Conservation (phyloP, 371 early-diverging fungal genomes). For the Funneliformis caledonium region DNA sequence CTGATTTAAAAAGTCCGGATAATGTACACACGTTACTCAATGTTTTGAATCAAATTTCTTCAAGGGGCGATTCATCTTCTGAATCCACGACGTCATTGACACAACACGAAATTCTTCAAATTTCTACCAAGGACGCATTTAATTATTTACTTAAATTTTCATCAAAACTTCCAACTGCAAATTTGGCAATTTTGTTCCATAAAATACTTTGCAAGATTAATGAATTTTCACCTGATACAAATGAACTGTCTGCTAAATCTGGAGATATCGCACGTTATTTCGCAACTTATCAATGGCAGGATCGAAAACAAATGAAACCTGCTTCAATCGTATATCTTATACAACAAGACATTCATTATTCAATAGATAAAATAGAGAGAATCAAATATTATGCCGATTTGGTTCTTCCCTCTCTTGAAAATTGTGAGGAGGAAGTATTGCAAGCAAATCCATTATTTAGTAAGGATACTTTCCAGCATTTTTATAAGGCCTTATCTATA, state of each 20-base stretch:
- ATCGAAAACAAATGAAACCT: conserved; percentile 42
- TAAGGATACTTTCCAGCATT: conserved; percentile 53
- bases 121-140: conserved; percentile 46
- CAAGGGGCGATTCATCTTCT: conserved; percentile 38
- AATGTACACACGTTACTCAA: conserved; percentile 46
- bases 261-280: conserved; percentile 30
- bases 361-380: conserved; percentile 49
- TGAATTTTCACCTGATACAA: conserved; percentile 19
- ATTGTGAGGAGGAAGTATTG: conserved; percentile 47
- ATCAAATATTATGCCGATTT: conserved; percentile 53
- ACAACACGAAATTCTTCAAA: conserved; percentile 31
- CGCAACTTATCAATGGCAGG: conserved; percentile 48
- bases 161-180: conserved; percentile 47
- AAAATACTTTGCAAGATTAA: conserved; percentile 39
- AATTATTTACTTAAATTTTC: conserved; percentile 48
- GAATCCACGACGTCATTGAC: conserved; percentile 38
- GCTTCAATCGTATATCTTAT: conserved; percentile 46
- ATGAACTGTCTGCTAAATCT: background rate
- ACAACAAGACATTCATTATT: conserved; percentile 56
- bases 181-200: conserved; percentile 40
- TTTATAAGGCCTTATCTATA: conserved; percentile 63
- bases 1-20: conserved; percentile 57
- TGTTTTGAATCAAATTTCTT: conserved; percentile 9
- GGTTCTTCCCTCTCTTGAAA: conserved; percentile 54
- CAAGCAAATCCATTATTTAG: conserved; percentile 57